A percentile compares a stretch with the other conserved stretches of the same genome.
These are phyloP conservation scores for Rugosomyces carneus DNA, from an alignment of 1,284 basidiomycete genomes.

Conservation along the genomic window DNA sequence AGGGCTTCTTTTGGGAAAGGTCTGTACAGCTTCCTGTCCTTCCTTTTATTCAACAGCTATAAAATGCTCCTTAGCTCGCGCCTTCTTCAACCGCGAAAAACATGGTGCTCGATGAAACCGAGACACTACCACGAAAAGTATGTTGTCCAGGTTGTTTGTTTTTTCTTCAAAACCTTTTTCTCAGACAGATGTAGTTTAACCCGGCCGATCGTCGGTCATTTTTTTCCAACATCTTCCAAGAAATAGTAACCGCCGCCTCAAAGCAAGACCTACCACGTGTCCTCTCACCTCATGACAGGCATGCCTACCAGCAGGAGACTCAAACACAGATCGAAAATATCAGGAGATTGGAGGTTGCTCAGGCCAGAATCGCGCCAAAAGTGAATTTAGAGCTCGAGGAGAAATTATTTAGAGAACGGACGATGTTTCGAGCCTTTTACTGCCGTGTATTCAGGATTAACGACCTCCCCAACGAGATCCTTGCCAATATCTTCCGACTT, in stretches of 20 bases:
- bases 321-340: conserved; percentile 20
- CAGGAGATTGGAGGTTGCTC: conserved; percentile 19
- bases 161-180: not conserved
- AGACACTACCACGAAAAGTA: not conserved
- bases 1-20: conserved; percentile 14
- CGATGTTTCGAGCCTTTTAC: conserved; percentile 25
- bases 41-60: conserved; percentile 6
- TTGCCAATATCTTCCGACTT: conserved; percentile 54
- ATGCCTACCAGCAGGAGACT: conserved; percentile 19
- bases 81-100: not conserved
- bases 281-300: conserved; percentile 19
- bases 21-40: conserved; percentile 14
- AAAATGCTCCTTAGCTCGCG: not conserved
- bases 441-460: conserved; percentile 48
- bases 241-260: conserved; percentile 6
- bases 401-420: conserved; percentile 22
- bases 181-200: not conserved
- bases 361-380: conserved; percentile 12
- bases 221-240: conserved; percentile 1
- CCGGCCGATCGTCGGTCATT: not conserved
- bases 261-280: conserved; percentile 22
- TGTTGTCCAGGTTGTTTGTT: not conserved
- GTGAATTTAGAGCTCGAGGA: conserved; percentile 21
- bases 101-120: not conserved
- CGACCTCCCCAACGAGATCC: conserved; percentile 57